phyloP scores from a whole-genome alignment of 179 eudicot species.

The Nepenthes alata region DNA sequence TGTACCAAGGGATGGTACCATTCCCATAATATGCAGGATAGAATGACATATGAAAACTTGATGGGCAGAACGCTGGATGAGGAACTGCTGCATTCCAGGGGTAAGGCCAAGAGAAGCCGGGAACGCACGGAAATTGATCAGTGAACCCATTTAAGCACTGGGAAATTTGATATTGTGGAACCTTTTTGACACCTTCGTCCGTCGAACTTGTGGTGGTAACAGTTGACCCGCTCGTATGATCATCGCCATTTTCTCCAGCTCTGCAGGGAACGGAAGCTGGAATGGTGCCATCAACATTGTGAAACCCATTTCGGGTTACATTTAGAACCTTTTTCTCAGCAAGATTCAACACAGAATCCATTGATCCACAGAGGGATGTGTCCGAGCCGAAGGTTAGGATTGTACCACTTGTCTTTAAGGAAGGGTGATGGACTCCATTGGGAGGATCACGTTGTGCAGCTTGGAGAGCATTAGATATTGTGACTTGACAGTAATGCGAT shows the following conservation, averaged over 20 bases:
- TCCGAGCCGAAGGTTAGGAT: constrained; percentile 55
- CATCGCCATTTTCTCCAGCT: constrained; percentile 29
- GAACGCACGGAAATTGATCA: constrained; percentile 37
- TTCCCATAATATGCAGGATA: constrained; percentile 68
- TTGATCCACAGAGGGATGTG: constrained; percentile 29
- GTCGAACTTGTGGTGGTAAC: constrained; percentile 33
- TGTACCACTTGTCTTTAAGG: constrained; percentile 29
- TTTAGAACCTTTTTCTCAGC: constrained; percentile 19
- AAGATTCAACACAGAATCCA: constrained; percentile 27
- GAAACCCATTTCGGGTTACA: constrained; percentile 21
- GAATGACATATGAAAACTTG: constrained; percentile 41
- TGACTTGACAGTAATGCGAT: constrained; percentile 36
- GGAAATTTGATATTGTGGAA: constrained; percentile 16
- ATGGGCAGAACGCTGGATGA: constrained; percentile 33
- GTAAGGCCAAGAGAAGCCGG: constrained; percentile 46
- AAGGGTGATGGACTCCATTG: constrained; percentile 27
- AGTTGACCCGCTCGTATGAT: constrained; percentile 42
- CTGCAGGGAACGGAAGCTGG: constrained; percentile 8
- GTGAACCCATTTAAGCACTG: constrained; percentile 25
- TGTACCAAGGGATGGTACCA: constrained; percentile 42
- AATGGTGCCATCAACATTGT: constrained; percentile 11
- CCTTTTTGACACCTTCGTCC: constrained; percentile 24
- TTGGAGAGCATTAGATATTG: constrained; percentile 44
- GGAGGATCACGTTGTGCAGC: constrained; percentile 24
- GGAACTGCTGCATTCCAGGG: constrained; percentile 46